Evolutionary conservation across 345 rosid species (phyloP), one percentile per base, ranked within the genome.

Genomic region (Arabis hirsuta): DNA sequence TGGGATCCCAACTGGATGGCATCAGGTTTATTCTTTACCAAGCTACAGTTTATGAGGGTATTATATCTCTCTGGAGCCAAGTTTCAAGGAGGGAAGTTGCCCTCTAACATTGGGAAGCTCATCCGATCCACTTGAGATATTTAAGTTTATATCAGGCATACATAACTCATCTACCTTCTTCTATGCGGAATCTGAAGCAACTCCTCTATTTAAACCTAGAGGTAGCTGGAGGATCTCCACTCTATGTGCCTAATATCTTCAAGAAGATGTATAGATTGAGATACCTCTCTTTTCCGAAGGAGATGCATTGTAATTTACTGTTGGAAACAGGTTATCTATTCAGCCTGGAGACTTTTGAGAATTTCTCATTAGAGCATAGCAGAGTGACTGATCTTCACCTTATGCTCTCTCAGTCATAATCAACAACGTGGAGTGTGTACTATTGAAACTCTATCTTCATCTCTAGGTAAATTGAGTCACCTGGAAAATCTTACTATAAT

Each of bases 51-150:
- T 27, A 51, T 86, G 4, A 76, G 82, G 53, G 72, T 82, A 8
- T 22, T 84, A 7, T 73, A 81, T 48, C 62, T 82, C 1, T 80
- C 66, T 11, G 31, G 53, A 9, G 58, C 43, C 12, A 6, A 10
- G 4, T 3, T 41, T 7, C 0, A 3, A 1, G 39, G 13, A 26
- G 76, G 75, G 3, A 73, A 38, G 16, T n/a, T 82, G 13, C 81
- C 75, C 0, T 47, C 56, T 48, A 71, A 8, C 12, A 66, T 81
- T 4, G 80, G 86, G 0, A 53, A 62, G 3, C 78, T 86, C 50
- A 16, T 16, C 16, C 16, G 16, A 74, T 81, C 12, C 85, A 78
- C 26, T 63, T 78, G 60, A 78, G 65, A 78, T 78, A 65, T 27
- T 19, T 78, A 51, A 72, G 81, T 7, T 51, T 77, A 36, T 1